Percentiles rank a stretch among this genome's conserved stretches.
These are phyloP conservation scores for Pistacia vera DNA, from an alignment of 345 rosid genomes.

Conservation along the genomic window DNA sequence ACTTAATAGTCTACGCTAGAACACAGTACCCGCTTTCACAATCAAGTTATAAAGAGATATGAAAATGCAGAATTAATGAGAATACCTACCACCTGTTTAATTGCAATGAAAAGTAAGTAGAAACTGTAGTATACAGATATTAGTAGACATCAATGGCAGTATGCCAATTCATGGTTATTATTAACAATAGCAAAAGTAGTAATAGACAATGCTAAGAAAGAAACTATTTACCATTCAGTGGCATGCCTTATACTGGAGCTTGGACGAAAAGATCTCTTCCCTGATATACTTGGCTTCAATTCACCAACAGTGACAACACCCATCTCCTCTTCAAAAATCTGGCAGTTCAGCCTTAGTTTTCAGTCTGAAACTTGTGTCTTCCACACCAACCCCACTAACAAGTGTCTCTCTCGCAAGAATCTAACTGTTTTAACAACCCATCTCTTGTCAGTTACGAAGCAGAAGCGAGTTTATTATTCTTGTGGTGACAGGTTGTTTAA, in stretches of 20 bases:
- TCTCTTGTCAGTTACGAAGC: slow-evolving; percentile 2
- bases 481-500: slow-evolving; percentile 23
- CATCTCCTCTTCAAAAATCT: slow-evolving; percentile 43
- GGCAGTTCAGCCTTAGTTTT: slow-evolving; percentile 13
- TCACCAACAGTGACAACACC: slow-evolving; percentile 82
- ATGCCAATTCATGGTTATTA: neutral
- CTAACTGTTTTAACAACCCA: slow-evolving; percentile 28
- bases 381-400: slow-evolving; percentile 11
- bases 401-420: slow-evolving; percentile 22
- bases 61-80: slow-evolving; percentile 20
- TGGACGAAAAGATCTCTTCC: slow-evolving; percentile 88
- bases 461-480: slow-evolving; percentile 10
- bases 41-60: neutral
- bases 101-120: neutral
- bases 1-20: too few species aligned
- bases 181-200: too few species aligned
- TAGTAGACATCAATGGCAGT: slow-evolving; percentile 5
- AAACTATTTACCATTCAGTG: slow-evolving; percentile 75
- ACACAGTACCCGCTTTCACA: neutral
- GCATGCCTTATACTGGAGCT: slow-evolving; percentile 93
- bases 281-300: slow-evolving; percentile 78
- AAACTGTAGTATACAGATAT: neutral
- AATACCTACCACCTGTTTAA: neutral
- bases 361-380: slow-evolving; percentile 21
- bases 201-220: neutral